Conservation (phyloP, 352 stramenopile species). For the Globisporangium ultimum region DNA sequence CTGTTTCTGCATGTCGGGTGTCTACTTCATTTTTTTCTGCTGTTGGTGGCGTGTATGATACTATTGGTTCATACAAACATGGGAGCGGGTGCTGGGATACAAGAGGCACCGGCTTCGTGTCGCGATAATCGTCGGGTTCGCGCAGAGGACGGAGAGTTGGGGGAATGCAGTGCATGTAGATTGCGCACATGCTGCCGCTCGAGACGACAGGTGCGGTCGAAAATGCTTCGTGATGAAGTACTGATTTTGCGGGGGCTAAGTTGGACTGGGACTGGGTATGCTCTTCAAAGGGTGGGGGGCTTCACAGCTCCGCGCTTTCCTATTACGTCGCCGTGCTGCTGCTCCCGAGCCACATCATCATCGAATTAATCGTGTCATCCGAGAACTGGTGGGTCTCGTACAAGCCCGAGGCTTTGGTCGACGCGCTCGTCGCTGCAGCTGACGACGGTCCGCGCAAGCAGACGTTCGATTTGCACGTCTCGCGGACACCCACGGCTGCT, state of each 20-base stretch:
- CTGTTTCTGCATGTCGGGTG: too few relatives aligned
- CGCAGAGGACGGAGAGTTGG: too few relatives aligned
- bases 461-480: not conserved
- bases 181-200: too few relatives aligned
- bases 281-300: not conserved
- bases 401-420: slow-evolving; percentile 16
- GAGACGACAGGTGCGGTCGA: too few relatives aligned
- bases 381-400: slow-evolving; percentile 49
- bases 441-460: not conserved
- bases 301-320: not conserved
- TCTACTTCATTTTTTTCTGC: too few relatives aligned
- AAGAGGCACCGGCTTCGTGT: too few relatives aligned
- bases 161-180: too few relatives aligned
- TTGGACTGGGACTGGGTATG: slow-evolving; percentile 2
- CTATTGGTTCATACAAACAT: too few relatives aligned
- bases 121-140: too few relatives aligned
- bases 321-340: slow-evolving; percentile 5
- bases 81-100: too few relatives aligned
- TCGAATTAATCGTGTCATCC: slow-evolving; percentile 39
- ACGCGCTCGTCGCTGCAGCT: not conserved
- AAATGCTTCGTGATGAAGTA: not conserved
- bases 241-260: not conserved
- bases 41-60: not conserved
- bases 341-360: slow-evolving; percentile 32
- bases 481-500: not conserved